These are phyloP conservation scores for barrel medic (Medicago truncatula) DNA, from an alignment of 306 rosid species.

Conservation along the genomic window MtrunA17r5.0-ANR NC_053048.1:179501-180000, in stretches of 20 bases:
- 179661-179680: slow-evolving; percentile 51
- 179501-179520: slow-evolving; percentile 49
- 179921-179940: slow-evolving; percentile 97
- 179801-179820: slow-evolving; percentile 51
- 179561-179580: slow-evolving; percentile 74
- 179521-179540: slow-evolving; percentile 48
- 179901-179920: slow-evolving; percentile 77
- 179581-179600: slow-evolving; percentile 52
- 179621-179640: slow-evolving; percentile 56
- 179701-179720: slow-evolving; percentile 47
- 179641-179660: slow-evolving; percentile 83
- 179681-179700: slow-evolving; percentile 74
- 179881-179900: slow-evolving; percentile 70
- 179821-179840: slow-evolving; percentile 86
- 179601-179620: slow-evolving; percentile 51
- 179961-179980: slow-evolving; percentile 59
- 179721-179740: slow-evolving; percentile 57
- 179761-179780: slow-evolving; percentile 89
- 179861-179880: slow-evolving; percentile 79
- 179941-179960: slow-evolving; percentile 96
- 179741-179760: slow-evolving; percentile 75
- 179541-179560: slow-evolving; percentile 80
- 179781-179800: slow-evolving; percentile 64
- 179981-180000: slow-evolving; percentile 65
- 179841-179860: slow-evolving; percentile 66